phyloP scores from a whole-genome alignment of 2,329 filamentous ascomycete species.

The Metarhizium humberi region DNA sequence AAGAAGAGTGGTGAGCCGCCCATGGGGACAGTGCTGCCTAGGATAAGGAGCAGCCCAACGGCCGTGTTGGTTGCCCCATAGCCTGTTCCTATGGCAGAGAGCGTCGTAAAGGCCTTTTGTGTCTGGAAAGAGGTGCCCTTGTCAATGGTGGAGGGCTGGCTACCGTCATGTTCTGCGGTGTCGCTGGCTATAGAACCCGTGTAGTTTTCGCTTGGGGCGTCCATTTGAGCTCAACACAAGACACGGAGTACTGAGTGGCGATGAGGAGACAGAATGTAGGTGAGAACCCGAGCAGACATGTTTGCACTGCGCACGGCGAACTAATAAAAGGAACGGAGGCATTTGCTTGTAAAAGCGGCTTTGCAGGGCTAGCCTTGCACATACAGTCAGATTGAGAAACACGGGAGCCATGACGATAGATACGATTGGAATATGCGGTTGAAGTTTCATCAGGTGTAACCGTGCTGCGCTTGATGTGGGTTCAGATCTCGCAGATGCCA shows the following conservation, averaged over 20 bases:
- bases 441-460: no score
- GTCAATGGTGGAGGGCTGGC: background rate
- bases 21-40: conserved; percentile 13
- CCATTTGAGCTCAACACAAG: background rate
- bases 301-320: background rate
- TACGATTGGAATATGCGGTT: no score
- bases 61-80: conserved; percentile 18
- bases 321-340: background rate
- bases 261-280: background rate
- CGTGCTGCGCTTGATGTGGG: no score
- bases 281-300: background rate
- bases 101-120: conserved; percentile 19
- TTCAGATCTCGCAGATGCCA: no score
- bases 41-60: conserved; percentile 13
- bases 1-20: conserved; percentile 16
- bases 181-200: background rate
- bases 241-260: background rate
- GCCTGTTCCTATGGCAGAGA: conserved; percentile 17
- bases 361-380: no score
- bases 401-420: no score
- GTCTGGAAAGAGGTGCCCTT: background rate
- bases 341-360: background rate
- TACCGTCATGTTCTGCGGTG: background rate
- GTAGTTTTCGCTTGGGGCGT: background rate
- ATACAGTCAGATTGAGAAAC: no score